A percentile compares a stretch with the other conserved stretches of the same genome.
phyloP scores from a whole-genome alignment of 129 eudicot genomes.

The Logfia minima region DNA sequence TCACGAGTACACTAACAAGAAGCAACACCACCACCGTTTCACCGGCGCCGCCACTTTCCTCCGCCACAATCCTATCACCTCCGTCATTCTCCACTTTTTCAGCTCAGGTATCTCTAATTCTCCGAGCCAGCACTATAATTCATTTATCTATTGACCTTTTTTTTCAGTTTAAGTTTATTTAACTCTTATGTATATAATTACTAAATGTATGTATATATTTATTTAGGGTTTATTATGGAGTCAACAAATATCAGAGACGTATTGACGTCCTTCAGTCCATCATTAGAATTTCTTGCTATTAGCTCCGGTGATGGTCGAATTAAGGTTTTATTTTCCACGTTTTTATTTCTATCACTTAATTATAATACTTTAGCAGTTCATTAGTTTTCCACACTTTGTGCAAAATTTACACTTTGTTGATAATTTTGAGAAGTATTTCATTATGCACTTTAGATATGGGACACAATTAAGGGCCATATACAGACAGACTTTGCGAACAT shows the following conservation, averaged over 20 bases:
- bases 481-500: conserved; percentile 87
- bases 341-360: background rate
- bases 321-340: conserved; percentile 46
- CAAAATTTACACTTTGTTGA: no score
- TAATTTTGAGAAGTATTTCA: background rate
- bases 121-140: conserved; percentile 17
- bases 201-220: background rate
- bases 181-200: background rate
- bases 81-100: background rate
- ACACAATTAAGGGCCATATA: conserved; percentile 78
- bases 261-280: conserved; percentile 76
- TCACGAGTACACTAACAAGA: background rate
- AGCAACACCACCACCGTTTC: background rate
- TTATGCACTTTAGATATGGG: conserved; percentile 77
- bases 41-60: background rate
- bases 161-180: background rate
- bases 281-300: conserved; percentile 73
- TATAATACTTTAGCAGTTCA: background rate
- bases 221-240: conserved; percentile 37
- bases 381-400: background rate
- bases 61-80: background rate
- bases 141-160: background rate
- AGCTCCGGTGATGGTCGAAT: conserved; percentile 82
- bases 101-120: background rate
- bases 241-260: conserved; percentile 68